phyloP scores from a whole-genome alignment of 1,139 yeast species.

The Saccharomycopsis crataegensis region DNA sequence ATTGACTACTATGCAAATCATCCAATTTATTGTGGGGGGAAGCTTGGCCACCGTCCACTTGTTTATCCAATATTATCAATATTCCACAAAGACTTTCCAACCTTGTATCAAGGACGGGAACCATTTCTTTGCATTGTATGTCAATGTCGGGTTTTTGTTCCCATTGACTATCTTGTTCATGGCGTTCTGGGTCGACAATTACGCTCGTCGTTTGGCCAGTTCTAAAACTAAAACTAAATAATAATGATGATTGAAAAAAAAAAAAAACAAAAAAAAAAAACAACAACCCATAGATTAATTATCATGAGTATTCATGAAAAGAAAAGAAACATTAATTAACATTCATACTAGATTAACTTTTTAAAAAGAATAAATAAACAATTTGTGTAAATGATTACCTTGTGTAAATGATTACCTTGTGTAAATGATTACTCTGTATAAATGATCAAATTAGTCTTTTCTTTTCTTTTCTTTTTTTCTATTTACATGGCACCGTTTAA shows the following conservation, averaged over 20 bases:
- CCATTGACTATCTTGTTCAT: slow-evolving; percentile 68
- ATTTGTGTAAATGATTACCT: neutral
- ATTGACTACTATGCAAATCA: slow-evolving; percentile 62
- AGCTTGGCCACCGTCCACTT: slow-evolving; percentile 57
- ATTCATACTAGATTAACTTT: neutral
- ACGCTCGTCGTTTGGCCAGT: slow-evolving; percentile 26
- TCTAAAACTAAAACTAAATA: neutral
- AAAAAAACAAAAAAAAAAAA: neutral
- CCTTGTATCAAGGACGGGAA: slow-evolving; percentile 55
- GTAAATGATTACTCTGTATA: too few species aligned
- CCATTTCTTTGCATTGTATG: slow-evolving; percentile 54
- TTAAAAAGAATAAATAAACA: neutral
- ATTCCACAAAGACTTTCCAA: slow-evolving; percentile 36
- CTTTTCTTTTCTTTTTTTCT: too few species aligned
- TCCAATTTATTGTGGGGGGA: slow-evolving; percentile 68
- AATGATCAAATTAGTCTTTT: too few species aligned
- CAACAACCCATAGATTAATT: neutral
- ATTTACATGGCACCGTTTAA: too few species aligned
- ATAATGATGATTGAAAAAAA: neutral
- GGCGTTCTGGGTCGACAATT: slow-evolving; percentile 62
- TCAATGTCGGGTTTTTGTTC: slow-evolving; percentile 59
- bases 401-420: too few species aligned
- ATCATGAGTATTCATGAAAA: neutral
- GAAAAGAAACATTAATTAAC: neutral
- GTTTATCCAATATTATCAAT: slow-evolving; percentile 53